Evolutionary conservation across 129 eudicot genomes (phyloP).

Genomic region (Artemisia annua): DNA sequence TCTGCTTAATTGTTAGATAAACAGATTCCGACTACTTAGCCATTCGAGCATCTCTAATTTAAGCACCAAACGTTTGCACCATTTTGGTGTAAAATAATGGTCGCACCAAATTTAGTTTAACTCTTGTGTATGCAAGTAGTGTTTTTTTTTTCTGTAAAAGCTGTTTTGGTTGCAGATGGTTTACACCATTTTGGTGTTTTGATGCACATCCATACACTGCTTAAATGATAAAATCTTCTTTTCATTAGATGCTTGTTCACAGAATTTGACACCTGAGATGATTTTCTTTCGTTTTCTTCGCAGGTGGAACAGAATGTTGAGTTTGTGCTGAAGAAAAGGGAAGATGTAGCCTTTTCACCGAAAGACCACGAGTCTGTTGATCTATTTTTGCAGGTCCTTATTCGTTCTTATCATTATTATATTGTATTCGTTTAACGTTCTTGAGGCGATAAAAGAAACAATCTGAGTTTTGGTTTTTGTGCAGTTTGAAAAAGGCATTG

Average conservation of each 20-base stretch:
- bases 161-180: too few relatives aligned
- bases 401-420: not conserved
- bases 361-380: slow-evolving; percentile 76
- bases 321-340: slow-evolving; percentile 91
- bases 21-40: not conserved
- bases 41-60: too few relatives aligned
- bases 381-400: slow-evolving; percentile 73
- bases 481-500: slow-evolving; percentile 78
- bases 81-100: too few relatives aligned
- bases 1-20: not conserved
- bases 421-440: not conserved
- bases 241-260: too few relatives aligned
- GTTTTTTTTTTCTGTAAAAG: too few relatives aligned
- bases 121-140: too few relatives aligned
- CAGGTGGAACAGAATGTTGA: slow-evolving; percentile 91
- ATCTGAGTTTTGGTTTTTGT: slow-evolving; percentile 17
- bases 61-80: too few relatives aligned
- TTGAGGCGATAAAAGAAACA: slow-evolving; percentile 3
- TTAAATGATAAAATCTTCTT: too few relatives aligned
- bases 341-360: slow-evolving; percentile 90
- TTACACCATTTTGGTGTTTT: too few relatives aligned
- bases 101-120: too few relatives aligned
- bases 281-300: not conserved
- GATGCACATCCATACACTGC: too few relatives aligned
- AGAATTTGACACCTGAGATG: not conserved